phyloP scores from a whole-genome alignment of 768 basidiomycete genomes.

The Coprinopsis cinerea region DNA sequence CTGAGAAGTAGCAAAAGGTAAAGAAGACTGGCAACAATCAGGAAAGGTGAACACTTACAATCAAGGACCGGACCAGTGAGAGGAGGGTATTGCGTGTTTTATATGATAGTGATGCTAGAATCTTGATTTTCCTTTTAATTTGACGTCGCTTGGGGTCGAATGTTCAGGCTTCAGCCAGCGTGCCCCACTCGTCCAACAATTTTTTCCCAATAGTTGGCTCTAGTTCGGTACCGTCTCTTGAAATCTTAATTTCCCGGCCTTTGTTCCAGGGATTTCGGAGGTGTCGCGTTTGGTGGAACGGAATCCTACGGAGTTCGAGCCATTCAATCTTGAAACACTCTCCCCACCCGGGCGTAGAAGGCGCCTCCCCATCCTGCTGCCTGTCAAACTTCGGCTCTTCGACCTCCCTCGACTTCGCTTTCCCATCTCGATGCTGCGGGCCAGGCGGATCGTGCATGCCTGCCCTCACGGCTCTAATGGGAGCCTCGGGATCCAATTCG shows the following conservation, averaged over 20 bases:
- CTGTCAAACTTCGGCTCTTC: conserved; percentile 17
- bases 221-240: conserved; percentile 87
- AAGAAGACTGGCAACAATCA: too few relatives aligned
- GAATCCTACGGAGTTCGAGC: conserved; percentile 63
- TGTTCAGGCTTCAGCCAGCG: neutral
- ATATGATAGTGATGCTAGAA: neutral
- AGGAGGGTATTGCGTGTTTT: neutral
- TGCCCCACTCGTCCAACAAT: conserved; percentile 67
- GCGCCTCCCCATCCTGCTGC: conserved; percentile 11
- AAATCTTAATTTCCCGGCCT: conserved; percentile 74
- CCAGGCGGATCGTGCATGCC: conserved; percentile 9
- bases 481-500: conserved; percentile 35
- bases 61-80: too few relatives aligned
- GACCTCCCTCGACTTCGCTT: conserved; percentile 21
- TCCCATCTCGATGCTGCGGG: conserved; percentile 2
- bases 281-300: conserved; percentile 73
- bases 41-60: too few relatives aligned
- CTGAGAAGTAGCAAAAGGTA: too few relatives aligned
- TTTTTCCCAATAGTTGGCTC: conserved; percentile 71
- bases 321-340: conserved; percentile 80
- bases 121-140: too few relatives aligned
- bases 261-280: conserved; percentile 93
- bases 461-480: conserved; percentile 30
- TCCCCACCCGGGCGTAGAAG: conserved; percentile 50
- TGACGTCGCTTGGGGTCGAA: neutral